phyloP scores from a whole-genome alignment of 78 protist species.

The Acrasis kona region DNA sequence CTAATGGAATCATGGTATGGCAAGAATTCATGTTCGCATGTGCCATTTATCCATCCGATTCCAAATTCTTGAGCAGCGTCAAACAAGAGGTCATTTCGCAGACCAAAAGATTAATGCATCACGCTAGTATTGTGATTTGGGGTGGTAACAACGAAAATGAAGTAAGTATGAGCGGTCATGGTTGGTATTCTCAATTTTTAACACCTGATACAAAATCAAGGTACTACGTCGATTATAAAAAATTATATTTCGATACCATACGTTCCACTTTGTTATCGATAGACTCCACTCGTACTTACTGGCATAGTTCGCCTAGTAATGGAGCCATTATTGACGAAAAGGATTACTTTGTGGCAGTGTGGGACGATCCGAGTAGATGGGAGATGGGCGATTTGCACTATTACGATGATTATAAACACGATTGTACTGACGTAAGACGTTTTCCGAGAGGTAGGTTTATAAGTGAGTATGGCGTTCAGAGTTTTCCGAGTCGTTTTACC shows the following conservation, averaged over 20 bases:
- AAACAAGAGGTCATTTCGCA: constrained; percentile 18
- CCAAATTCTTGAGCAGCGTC: constrained; percentile 52
- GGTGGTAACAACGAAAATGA: constrained; percentile 80
- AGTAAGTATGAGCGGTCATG: constrained; percentile 26
- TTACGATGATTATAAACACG: constrained; percentile 13
- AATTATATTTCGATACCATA: constrained; percentile 42
- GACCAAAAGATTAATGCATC: constrained; percentile 31
- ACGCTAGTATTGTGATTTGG: constrained; percentile 52
- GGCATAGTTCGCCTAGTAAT: constrained; percentile 52
- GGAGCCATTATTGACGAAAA: too few relatives aligned
- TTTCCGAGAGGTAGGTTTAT: constrained; percentile 42
- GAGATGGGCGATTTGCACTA: constrained; percentile 45
- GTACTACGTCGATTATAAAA: constrained; percentile 42
- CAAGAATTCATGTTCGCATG: constrained; percentile 78
- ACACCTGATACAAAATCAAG: too few relatives aligned
- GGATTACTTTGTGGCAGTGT: too few relatives aligned
- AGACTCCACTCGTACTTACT: constrained; percentile 30
- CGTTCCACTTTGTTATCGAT: not conserved
- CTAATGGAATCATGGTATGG: constrained; percentile 64
- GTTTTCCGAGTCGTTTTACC: constrained; percentile 37
- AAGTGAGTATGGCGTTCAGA: constrained; percentile 74
- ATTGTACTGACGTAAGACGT: constrained; percentile 23
- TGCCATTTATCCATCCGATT: constrained; percentile 65
- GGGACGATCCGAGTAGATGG: constrained; percentile 21
- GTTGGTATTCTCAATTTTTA: constrained; percentile 9